These are phyloP conservation scores for Eragrostis curvula DNA, from an alignment of 176 grass and related monocot species.

Conservation along the genomic window DNA sequence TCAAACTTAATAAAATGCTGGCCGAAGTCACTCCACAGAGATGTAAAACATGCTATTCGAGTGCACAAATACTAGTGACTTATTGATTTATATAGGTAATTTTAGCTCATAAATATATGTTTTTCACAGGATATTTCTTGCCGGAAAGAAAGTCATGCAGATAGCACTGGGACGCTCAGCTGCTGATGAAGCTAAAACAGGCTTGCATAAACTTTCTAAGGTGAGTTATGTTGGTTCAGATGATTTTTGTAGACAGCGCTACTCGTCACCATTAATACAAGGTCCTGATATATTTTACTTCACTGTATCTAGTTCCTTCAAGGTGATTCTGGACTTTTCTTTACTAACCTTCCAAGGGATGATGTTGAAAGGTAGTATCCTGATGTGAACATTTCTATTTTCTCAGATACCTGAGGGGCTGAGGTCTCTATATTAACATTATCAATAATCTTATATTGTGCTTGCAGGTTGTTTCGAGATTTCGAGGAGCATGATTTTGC, in stretches of 20 bases:
- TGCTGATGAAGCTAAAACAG: conserved; percentile 79
- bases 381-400: conserved; percentile 5
- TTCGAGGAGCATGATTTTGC: conserved; percentile 89
- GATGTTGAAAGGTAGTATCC: conserved; percentile 74
- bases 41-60: neutral
- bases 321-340: conserved; percentile 75
- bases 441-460: neutral
- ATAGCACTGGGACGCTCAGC: conserved; percentile 73
- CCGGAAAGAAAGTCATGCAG: conserved; percentile 97
- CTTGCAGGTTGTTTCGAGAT: conserved; percentile 67
- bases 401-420: neutral
- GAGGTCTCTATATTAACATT: neutral
- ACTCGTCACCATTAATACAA: neutral
- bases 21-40: neutral
- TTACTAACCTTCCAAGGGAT: conserved; percentile 82
- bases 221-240: neutral
- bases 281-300: conserved; percentile 29
- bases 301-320: conserved; percentile 60
- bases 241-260: neutral
- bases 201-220: conserved; percentile 46
- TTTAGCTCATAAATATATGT: neutral
- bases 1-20: neutral
- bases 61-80: too few relatives aligned
- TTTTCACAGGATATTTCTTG: conserved; percentile 85
- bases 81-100: neutral